phyloP scores from a whole-genome alignment of 345 rosid species.

The Eucalyptus marginata region DNA sequence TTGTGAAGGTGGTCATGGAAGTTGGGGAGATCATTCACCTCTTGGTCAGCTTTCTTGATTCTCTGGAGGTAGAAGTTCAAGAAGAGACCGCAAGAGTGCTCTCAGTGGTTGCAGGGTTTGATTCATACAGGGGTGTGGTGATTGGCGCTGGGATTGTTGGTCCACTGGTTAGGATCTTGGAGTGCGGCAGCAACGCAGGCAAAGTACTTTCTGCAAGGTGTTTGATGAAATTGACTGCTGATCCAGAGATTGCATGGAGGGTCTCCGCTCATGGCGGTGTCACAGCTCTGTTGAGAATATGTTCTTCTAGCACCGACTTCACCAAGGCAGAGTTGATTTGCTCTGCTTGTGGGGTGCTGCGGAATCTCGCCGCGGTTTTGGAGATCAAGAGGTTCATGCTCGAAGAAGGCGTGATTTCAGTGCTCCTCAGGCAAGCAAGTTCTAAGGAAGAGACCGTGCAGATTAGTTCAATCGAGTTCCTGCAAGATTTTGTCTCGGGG shows the following conservation, averaged over 20 bases:
- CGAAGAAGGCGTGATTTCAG: conserved; percentile 61
- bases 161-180: conserved; percentile 55
- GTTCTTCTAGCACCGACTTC: conserved; percentile 14
- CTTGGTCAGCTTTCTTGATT: conserved; percentile 54
- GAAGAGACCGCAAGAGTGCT: conserved; percentile 50
- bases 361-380: conserved; percentile 67
- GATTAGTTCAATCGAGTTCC: conserved; percentile 58
- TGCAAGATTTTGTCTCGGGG: conserved; percentile 44
- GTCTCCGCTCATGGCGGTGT: conserved; percentile 97
- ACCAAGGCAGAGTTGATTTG: conserved; percentile 31
- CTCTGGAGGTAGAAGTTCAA: conserved; percentile 34
- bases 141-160: conserved; percentile 59
- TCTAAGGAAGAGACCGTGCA: conserved; percentile 65
- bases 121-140: conserved; percentile 25
- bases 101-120: conserved; percentile 49
- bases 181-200: conserved; percentile 35
- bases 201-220: conserved; percentile 49
- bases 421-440: conserved; percentile 48
- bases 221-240: conserved; percentile 56
- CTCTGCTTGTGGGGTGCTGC: conserved; percentile 57
- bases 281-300: conserved; percentile 56
- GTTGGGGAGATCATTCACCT: conserved; percentile 31
- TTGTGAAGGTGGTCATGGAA: conserved; percentile 36
- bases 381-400: conserved; percentile 80
- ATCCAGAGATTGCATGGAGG: conserved; percentile 92